Conservation (phyloP, 2,329 filamentous ascomycete species). For the Aspergillus alliaceus region DNA sequence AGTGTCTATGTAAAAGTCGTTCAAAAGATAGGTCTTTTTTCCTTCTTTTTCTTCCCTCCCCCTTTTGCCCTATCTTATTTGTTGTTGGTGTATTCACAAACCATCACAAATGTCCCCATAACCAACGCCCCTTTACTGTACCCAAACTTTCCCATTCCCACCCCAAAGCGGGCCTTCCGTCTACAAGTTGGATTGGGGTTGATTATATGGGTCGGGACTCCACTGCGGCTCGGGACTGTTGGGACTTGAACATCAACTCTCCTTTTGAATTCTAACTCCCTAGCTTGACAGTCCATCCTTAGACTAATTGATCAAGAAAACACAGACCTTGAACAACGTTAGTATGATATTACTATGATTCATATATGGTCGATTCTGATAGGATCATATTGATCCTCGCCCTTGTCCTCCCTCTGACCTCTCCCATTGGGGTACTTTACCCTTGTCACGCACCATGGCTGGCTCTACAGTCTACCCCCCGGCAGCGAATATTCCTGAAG, state of each 20-base stretch:
- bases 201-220: constrained; percentile 28
- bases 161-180: constrained; percentile 27
- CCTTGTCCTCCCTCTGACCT: not conserved
- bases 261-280: constrained; percentile 24
- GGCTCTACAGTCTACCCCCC: constrained; percentile 20
- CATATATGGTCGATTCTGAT: constrained; percentile 3
- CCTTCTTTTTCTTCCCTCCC: too few species aligned
- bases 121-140: constrained; percentile 11
- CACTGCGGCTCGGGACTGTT: constrained; percentile 29
- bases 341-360: constrained; percentile 4
- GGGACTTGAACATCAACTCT: constrained; percentile 16
- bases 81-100: too few species aligned
- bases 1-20: too few species aligned
- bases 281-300: not conserved
- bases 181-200: constrained; percentile 7
- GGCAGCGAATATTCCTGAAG: constrained; percentile 19
- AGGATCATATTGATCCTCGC: constrained; percentile 12
- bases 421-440: not conserved
- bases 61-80: too few species aligned
- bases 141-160: constrained; percentile 11
- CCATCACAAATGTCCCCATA: too few species aligned
- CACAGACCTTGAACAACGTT: not conserved
- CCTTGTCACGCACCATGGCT: constrained; percentile 23
- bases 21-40: too few species aligned
- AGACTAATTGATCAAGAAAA: not conserved